phyloP scores from a whole-genome alignment of 257 asterid genomes.

The Agastache rugosa region DNA sequence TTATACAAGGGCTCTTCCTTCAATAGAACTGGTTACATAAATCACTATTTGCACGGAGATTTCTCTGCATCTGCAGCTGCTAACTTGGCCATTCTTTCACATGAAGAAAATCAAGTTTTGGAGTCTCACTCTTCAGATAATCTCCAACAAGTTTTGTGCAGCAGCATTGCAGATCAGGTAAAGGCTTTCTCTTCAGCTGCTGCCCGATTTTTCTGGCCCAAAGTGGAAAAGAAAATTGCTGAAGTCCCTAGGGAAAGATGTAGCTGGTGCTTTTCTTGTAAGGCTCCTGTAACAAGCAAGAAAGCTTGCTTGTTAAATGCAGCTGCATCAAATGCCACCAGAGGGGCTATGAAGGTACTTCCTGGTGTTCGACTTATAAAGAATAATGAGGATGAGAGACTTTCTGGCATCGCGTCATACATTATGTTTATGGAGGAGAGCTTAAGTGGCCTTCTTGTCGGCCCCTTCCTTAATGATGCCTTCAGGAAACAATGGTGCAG shows the following conservation, averaged over 20 bases:
- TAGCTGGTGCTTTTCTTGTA: conserved; percentile 88
- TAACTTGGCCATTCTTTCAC: conserved; percentile 65
- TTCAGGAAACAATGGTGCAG: conserved; percentile 75
- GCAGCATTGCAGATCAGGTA: conserved; percentile 60
- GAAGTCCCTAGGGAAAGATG: conserved; percentile 93
- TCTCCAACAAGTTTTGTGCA: conserved; percentile 55
- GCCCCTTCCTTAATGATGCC: conserved; percentile 62
- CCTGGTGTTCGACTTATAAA: conserved; percentile 60
- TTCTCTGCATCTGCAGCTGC: conserved; percentile 93
- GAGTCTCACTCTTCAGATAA: conserved; percentile 53
- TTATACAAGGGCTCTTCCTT: conserved; percentile 72
- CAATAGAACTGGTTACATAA: conserved; percentile 60
- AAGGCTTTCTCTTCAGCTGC: conserved; percentile 81
- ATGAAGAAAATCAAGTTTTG: conserved; percentile 61
- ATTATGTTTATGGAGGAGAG: conserved; percentile 79
- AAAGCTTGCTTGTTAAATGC: conserved; percentile 83
- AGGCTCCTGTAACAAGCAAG: conserved; percentile 68
- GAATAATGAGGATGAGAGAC: conserved; percentile 66
- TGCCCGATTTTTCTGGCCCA: conserved; percentile 82
- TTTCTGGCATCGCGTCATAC: conserved; percentile 64
- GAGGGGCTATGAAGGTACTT: conserved; percentile 64
- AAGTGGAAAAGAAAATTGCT: conserved; percentile 69
- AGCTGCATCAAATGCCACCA: conserved; percentile 78
- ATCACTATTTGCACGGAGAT: conserved; percentile 81
- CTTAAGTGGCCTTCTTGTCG: conserved; percentile 67